Percentiles rank a stretch among this genome's conserved stretches.
phyloP scores from a whole-genome alignment of 139 green algal species.

The Coccomyxa sp. region DNA sequence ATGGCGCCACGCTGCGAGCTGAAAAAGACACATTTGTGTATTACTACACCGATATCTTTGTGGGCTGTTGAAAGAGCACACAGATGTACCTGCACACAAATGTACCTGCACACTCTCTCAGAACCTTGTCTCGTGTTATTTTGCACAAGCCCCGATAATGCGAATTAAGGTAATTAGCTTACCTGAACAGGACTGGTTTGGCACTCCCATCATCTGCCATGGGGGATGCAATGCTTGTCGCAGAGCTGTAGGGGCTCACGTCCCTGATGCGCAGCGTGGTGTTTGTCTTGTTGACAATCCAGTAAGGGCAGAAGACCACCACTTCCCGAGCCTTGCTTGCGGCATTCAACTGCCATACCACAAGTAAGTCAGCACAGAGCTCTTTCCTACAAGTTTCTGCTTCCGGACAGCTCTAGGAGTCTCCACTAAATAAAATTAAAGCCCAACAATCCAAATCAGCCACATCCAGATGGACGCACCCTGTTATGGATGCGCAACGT shows the following conservation, averaged over 20 bases:
- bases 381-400: background rate
- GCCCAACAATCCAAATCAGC: too few species aligned
- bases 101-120: too few species aligned
- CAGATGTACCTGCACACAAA: too few species aligned
- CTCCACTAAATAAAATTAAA: too few species aligned
- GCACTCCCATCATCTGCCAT: conserved; percentile 2
- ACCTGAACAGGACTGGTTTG: conserved; percentile 29
- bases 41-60: too few species aligned
- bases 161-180: background rate
- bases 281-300: conserved; percentile 46
- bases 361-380: background rate
- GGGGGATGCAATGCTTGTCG: background rate
- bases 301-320: conserved; percentile 34
- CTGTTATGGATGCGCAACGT: conserved; percentile 18
- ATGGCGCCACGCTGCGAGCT: conserved; percentile 6
- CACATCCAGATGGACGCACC: background rate
- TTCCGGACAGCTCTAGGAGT: background rate
- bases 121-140: too few species aligned
- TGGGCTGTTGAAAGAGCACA: too few species aligned
- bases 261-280: conserved; percentile 27
- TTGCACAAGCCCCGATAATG: too few species aligned
- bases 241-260: background rate
- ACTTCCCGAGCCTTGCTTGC: conserved; percentile 24
- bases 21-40: background rate
- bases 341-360: background rate